Evolutionary conservation across 352 stramenopile species (phyloP), one percentile per base, ranked within the genome.

Genomic region (Thalassiosira mediterranea): DNA sequence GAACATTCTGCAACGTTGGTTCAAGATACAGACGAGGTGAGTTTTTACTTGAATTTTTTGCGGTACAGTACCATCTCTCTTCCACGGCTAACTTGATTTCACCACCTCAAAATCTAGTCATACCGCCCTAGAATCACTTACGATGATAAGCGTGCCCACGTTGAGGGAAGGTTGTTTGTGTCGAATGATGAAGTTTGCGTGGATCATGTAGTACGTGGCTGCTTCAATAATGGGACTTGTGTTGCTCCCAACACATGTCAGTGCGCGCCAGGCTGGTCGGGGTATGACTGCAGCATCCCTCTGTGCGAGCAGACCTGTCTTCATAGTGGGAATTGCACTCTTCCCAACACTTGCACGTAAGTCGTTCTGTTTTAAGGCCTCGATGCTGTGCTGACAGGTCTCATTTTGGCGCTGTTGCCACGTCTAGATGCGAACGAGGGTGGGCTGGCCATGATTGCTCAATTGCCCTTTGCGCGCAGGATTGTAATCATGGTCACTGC

Each of bases 311-410:
- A 89, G 51, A 59, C 38, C 44, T 84, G 68, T 88, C 28, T 98
- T 94, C 81, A 88, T 93, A 47, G 98, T 98, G 96, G 98, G 64
- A 93, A 94, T 42, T 96, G 96, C 3, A 94, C 98, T 8, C 98
- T 96, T 72, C 77, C 93, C 4, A 89, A 90, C 71, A 97, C 96
- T 72, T 96, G 98, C 82, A 89, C 83, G 47, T 98, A 95, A 61
- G 72, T 72, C 15, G 98, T 42, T 42, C 34, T 42, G 7, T 13
- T 13, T 42, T 42, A 42, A 7, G 34, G 13, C 34, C 13, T 13
- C 7, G 7, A 13, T 42, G 13, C 34, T 7, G 7, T 42, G 34
- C 7, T 42, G 13, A 42, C 34, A 42, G 13, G 34, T 13, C n/a
- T n/a, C n/a, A n/a, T n/a, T n/a, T n/a, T n/a, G n/a, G n/a, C n/a